Conservation (phyloP, 2,329 filamentous ascomycete genomes). For the Ophioceras dolichostomum region DNA sequence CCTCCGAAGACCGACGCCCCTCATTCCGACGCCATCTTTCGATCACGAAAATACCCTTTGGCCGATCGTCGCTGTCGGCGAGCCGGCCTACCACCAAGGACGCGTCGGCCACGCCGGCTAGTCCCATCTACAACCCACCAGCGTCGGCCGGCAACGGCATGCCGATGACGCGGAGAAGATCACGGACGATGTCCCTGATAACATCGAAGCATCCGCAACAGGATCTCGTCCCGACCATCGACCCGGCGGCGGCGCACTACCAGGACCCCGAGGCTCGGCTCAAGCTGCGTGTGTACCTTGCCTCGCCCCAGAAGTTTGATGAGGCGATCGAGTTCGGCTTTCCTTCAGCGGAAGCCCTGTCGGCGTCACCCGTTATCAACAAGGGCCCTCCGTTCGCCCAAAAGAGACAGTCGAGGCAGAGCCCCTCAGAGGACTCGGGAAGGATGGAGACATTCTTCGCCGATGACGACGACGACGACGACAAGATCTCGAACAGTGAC, state of each 20-base stretch:
- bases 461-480: conserved; percentile 28
- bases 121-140: conserved; percentile 12
- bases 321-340: conserved; percentile 93
- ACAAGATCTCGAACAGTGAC: conserved; percentile 44
- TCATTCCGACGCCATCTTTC: conserved; percentile 63
- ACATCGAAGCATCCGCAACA: conserved; percentile 31
- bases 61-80: conserved; percentile 36
- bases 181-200: conserved; percentile 42
- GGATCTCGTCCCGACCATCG: conserved; percentile 41
- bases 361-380: conserved; percentile 14
- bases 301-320: conserved; percentile 88
- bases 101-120: conserved; percentile 16
- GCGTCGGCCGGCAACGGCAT: conserved; percentile 10
- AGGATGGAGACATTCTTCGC: conserved; percentile 44
- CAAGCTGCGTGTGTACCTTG: conserved; percentile 75
- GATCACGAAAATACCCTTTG: conserved; percentile 52
- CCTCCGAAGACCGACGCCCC: conserved; percentile 34
- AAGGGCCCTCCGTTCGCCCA: conserved; percentile 15
- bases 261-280: conserved; percentile 79
- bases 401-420: conserved; percentile 14
- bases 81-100: conserved; percentile 35
- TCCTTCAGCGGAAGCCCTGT: conserved; percentile 43
- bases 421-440: conserved; percentile 21
- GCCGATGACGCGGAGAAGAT: conserved; percentile 34
- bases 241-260: conserved; percentile 69